Base-by-base conservation (phyloP, 2,329 filamentous ascomycete genomes). In the Colletotrichum incanum region DNA sequence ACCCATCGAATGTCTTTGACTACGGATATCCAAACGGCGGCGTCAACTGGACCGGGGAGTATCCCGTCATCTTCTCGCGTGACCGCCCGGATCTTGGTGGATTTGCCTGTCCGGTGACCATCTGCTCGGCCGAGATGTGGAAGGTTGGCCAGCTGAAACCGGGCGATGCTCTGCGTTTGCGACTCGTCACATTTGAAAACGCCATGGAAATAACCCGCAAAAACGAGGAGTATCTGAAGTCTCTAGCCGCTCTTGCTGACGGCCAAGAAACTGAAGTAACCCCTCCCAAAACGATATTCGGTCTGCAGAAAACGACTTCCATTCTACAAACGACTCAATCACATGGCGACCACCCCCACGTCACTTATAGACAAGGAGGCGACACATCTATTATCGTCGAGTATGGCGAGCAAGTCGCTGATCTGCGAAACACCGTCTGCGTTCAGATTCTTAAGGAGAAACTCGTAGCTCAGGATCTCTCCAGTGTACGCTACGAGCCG, bases 1-100 rank as follows among this genome's bases (percentile, higher is more conserved):
- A 93, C 77, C 91, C 91, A 0, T 86, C 84, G 43, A 91, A 91
- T 73, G 76, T 89, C 20, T 84, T 89, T 28, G 88, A 90, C 73
- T 90, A 91, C 74, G 89, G 89, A 2, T 92, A 91, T 76, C 87
- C 88, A 0, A 63, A 73, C 6, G 77, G 80, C 0, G 78, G 80
- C 0, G 65, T 83, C 11, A 81, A 80, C 73, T 83, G 76, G 66
- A 82, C 80, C 5, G 81, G 81, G 0, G 81, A 83, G 26, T 76
- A 75, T 2, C 75, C 80, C 1, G 76, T 81, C 6, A 78, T 83
- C n/a, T 78, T 83, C n/a, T 73, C 79, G 0, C 72, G 72, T 28
- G 81, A 83, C 63, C 76, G 78, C 0, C 81, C 80, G 0, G 77
- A 79, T 2, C 75, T 82, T 2, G 80, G 80, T 5, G 81, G 81